A percentile compares a stretch with the other conserved stretches of the same genome.
Conservation (phyloP, 179 eudicot genomes). For the Beta corolliflora region DNA sequence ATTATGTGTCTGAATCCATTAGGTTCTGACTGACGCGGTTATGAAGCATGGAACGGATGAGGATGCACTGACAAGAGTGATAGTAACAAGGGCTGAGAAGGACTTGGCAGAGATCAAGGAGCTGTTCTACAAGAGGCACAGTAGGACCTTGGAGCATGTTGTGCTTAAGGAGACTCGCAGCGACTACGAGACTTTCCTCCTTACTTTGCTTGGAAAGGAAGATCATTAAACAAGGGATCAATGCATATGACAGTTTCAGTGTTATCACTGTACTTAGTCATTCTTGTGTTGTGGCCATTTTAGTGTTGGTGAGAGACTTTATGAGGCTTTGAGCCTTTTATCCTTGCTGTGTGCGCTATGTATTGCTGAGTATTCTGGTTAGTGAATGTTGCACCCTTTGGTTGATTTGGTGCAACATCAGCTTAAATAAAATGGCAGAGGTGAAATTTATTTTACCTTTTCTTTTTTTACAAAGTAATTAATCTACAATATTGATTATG, state of each 20-base stretch:
- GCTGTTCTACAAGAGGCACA: constrained; percentile 63
- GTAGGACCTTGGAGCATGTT: constrained; percentile 58
- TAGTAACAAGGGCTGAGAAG: constrained; percentile 76
- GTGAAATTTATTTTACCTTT: not conserved
- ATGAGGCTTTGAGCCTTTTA: not conserved
- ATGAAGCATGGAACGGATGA: constrained; percentile 64
- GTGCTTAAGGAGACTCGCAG: constrained; percentile 66
- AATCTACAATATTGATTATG: too few relatives aligned
- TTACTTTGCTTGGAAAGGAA: constrained; percentile 51
- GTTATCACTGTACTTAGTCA: not conserved
- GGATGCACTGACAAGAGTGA: constrained; percentile 70
- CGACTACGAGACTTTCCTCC: constrained; percentile 67
- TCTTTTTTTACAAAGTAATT: too few relatives aligned
- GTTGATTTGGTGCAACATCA: not conserved
- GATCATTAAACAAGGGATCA: constrained; percentile 15
- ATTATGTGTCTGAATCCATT: not conserved
- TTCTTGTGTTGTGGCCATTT: not conserved
- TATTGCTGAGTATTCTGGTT: not conserved
- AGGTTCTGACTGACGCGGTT: constrained; percentile 69
- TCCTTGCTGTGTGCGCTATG: not conserved
- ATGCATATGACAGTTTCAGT: not conserved
- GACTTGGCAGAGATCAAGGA: constrained; percentile 68
- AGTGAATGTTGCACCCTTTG: not conserved
- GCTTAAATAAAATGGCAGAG: not conserved
- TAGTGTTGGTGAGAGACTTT: not conserved